Evolutionary conservation across 805 yeast genomes (phyloP), one percentile per base, ranked within the genome.

Genomic region (Clavispora phyllophila): DNA sequence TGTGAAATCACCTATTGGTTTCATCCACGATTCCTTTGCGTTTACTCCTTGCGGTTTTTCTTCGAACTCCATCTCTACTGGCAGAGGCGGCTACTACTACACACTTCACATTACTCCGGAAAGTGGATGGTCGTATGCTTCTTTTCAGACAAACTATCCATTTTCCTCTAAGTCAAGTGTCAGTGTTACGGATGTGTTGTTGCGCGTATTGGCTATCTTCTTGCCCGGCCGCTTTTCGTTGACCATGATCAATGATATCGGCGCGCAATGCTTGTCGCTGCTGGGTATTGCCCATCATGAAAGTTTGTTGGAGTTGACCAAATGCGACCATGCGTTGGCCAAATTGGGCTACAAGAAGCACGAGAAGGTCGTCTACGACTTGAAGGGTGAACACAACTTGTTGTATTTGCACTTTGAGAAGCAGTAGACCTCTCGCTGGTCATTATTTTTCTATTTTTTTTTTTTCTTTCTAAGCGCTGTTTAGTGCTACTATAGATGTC

Each of bases 61-160:
- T 2, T 87, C 96, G 36, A 91, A 91, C 62, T 82, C 95, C 15
- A 70, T 90, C 29, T 61, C 84, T 36, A 70, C 78, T 36, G 76
- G 72, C 33, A 45, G 50, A 17, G 70, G 62, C 9, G 65, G 63
- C 17, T 73, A 76, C 52, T 79, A 79, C 57, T 85, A 84, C 58
- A 91, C 97, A 8, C 71, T 90, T 45, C 98, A 93, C 60, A 86
- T 93, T 33, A 93, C 99, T 0, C 98, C 98, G 0, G 98, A 93
- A 60, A 61, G 72, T 18, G 96, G 91, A 28, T 91, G 95, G 88
- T 87, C 96, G 5, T 91, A 91, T 63, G 98, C 98, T 4, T 86
- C 96, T 9, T 93, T 93, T 62, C 98, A 93, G 61, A 81, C 96
- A 17, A 91, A 87, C 61, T 87, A 81, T 32, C 82, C 84, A 7